Percentiles rank a stretch among this genome's conserved stretches.
Conservation (phyloP, 176 grass and related monocot genomes). For the Oryza meyeriana region DNA sequence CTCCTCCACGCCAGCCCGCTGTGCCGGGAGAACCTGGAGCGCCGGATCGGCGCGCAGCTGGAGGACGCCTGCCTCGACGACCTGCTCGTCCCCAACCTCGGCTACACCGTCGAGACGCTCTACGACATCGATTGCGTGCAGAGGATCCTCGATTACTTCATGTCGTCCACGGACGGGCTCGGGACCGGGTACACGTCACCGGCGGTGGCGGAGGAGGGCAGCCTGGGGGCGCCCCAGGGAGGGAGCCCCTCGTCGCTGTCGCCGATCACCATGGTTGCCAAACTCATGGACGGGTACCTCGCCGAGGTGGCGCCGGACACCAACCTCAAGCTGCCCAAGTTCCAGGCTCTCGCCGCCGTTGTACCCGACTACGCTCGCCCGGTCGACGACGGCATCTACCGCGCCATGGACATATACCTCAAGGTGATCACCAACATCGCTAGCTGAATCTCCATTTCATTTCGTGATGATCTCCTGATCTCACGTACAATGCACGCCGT, state of each 20-base stretch:
- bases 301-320: slow-evolving; percentile 70
- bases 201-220: slow-evolving; percentile 40
- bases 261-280: slow-evolving; percentile 64
- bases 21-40: slow-evolving; percentile 78
- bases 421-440: slow-evolving; percentile 42
- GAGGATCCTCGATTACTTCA: slow-evolving; percentile 84
- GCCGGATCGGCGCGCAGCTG: slow-evolving; percentile 69
- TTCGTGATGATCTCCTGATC: neutral
- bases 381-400: slow-evolving; percentile 71
- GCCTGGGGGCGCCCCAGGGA: slow-evolving; percentile 16
- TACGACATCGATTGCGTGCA: slow-evolving; percentile 92
- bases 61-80: slow-evolving; percentile 79
- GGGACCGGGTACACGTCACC: slow-evolving; percentile 43
- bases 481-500: neutral
- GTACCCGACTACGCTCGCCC: slow-evolving; percentile 67
- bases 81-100: slow-evolving; percentile 78
- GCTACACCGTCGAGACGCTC: slow-evolving; percentile 63
- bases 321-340: slow-evolving; percentile 80
- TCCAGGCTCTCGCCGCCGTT: slow-evolving; percentile 64
- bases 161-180: slow-evolving; percentile 52
- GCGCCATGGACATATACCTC: slow-evolving; percentile 75
- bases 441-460: neutral
- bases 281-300: slow-evolving; percentile 82
- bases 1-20: slow-evolving; percentile 67
- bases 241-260: slow-evolving; percentile 40